Evolutionary conservation across 2,329 filamentous ascomycete species (phyloP).

Genomic region (Alternaria atra): DNA sequence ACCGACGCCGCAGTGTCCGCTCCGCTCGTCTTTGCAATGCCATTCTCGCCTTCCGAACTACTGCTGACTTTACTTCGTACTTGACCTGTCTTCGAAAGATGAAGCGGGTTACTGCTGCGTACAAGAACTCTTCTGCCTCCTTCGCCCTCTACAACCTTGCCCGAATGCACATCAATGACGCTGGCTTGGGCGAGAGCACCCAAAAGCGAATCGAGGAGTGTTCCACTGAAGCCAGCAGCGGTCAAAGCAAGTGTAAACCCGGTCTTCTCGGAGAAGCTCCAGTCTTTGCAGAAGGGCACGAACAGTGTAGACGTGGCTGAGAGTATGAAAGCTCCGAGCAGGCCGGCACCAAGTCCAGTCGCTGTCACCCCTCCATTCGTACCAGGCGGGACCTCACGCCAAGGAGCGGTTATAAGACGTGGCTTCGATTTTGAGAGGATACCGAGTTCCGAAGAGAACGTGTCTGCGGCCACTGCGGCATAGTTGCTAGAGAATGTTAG

Average conservation of each 20-base stretch:
- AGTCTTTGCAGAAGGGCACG: conserved; percentile 71
- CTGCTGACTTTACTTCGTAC: conserved; percentile 54
- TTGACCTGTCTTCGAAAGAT: conserved; percentile 42
- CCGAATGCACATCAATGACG: conserved; percentile 82
- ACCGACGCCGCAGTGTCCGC: conserved; percentile 25
- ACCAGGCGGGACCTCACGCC: conserved; percentile 83
- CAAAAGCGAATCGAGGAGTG: conserved; percentile 85
- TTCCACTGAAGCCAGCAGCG: conserved; percentile 79
- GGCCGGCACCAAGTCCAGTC: conserved; percentile 75
- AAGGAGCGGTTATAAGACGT: conserved; percentile 83
- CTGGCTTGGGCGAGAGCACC: conserved; percentile 86
- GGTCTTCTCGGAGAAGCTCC: conserved; percentile 31
- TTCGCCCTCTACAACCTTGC: conserved; percentile 88
- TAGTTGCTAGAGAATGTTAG: conserved; percentile 74
- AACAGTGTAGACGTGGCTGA: conserved; percentile 74
- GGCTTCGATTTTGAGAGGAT: conserved; percentile 81
- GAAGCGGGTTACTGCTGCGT: conserved; percentile 42
- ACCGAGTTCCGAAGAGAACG: conserved; percentile 92
- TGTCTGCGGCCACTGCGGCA: conserved; percentile 89
- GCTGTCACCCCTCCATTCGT: conserved; percentile 93
- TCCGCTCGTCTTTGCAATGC: conserved; percentile 46
- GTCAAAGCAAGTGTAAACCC: conserved; percentile 66
- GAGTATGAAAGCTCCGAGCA: conserved; percentile 74
- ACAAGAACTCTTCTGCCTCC: conserved; percentile 70
- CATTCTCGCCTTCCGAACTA: conserved; percentile 51